A percentile compares a stretch with the other conserved stretches of the same genome.
These are phyloP conservation scores for Penicillium sp. DNA, from an alignment of 2,329 filamentous ascomycete species.

Conservation along the genomic window DNA sequence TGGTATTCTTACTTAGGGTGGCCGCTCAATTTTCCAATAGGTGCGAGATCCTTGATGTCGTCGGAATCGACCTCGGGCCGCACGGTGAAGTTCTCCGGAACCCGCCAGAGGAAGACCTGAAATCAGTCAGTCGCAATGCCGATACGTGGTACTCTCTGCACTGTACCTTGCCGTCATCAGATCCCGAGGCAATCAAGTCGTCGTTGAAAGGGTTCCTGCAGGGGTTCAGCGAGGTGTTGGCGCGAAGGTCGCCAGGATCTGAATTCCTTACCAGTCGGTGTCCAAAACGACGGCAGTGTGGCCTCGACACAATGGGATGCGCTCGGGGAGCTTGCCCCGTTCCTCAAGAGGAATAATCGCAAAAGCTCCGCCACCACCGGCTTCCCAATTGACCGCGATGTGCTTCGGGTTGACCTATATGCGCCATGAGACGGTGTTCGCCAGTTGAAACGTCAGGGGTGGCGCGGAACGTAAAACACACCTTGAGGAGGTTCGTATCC, in stretches of 20 bases:
- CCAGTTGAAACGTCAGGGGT: constrained; percentile 26
- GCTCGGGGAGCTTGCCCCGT: constrained; percentile 85
- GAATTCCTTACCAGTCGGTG: constrained; percentile 81
- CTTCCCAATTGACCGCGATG: constrained; percentile 97
- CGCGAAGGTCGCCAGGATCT: not conserved
- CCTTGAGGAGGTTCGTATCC: constrained; percentile 98
- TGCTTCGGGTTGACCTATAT: constrained; percentile 88
- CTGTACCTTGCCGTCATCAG: constrained; percentile 83
- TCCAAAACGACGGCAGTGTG: constrained; percentile 95
- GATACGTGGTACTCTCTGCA: constrained; percentile 5
- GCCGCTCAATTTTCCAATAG: constrained; percentile 76
- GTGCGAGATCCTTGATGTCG: constrained; percentile 76
- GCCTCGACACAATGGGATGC: constrained; percentile 90
- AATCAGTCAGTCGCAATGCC: constrained; percentile 19
- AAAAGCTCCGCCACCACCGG: constrained; percentile 92
- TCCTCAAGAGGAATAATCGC: constrained; percentile 91
- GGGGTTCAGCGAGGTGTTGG: not conserved
- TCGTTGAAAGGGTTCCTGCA: constrained; percentile 93
- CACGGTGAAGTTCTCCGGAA: constrained; percentile 82
- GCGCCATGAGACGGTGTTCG: constrained; percentile 12
- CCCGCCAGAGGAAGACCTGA: constrained; percentile 86
- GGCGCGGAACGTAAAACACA: constrained; percentile 47
- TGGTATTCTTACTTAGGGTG: constrained; percentile 69
- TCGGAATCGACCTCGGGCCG: constrained; percentile 73
- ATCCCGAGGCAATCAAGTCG: constrained; percentile 84